Base-by-base conservation (phyloP, 257 asterid genomes). In the Jacaranda copaia region DNA sequence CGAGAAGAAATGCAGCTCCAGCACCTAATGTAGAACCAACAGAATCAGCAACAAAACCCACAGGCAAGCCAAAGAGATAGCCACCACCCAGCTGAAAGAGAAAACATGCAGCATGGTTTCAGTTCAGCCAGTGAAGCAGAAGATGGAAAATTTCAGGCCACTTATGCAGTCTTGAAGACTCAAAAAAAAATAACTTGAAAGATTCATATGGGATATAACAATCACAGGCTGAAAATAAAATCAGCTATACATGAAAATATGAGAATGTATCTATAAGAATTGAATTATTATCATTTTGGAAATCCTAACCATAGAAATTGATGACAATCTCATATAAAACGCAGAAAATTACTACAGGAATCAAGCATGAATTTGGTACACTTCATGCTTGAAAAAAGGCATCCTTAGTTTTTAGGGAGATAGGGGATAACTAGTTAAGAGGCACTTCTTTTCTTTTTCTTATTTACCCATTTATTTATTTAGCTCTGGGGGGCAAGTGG, bases 61-160 rank as follows among this genome's bases (percentile, higher is more conserved):
- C 77, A 14, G 98, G 97, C 83, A 93, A 85, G 64, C 98, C 98
- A 80, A 91, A 93, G 77, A 93, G 97, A 85, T 93, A 93, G 74
- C 99, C 98, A 82, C 99, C 99, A 70, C 99, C 99, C 38, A 95
- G 90, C 99, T 95, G 92, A 83, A 87, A 81, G 67, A 72, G 72
- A 73, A 43, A 52, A 77, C 72, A 72, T 59, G 81, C 59, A 45
- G 57, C 51, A 55, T 18, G 38, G 49, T 64, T 38, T 61, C 45
- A 43, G 42, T 12, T 52, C 70, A 58, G 40, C 63, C 42, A 60
- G 57, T 25, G 59, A 59, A 38, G 53, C 32, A 19, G 67, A 77
- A 75, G 56, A 52, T 51, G 66, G 19, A 2, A 25, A 25, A 25
- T 25, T 2, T 25, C 32, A 25, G 32, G 2, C 32, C 32, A 25